Base-by-base conservation (phyloP, 805 yeast species). In the Metschnikowia bowlesiae region DNA sequence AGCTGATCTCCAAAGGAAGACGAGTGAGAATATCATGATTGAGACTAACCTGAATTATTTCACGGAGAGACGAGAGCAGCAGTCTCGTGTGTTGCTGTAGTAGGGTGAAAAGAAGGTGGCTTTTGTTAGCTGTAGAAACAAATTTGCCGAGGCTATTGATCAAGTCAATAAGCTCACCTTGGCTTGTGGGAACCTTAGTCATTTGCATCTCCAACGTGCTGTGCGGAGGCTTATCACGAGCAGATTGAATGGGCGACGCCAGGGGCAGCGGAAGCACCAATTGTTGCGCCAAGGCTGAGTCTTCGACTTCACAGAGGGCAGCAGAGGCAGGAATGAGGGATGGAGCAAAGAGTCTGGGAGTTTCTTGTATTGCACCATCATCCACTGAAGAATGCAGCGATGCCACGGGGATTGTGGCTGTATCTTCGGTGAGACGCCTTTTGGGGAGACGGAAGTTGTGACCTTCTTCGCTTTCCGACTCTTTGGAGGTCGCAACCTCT, bases 1-100 rank as follows among this genome's bases (percentile, higher is more conserved):
- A 71, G 2, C 88, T 68, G 9, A 94, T 73, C 62, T 94, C 98
- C 0, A 80, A 60, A 0, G 99, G 99, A 31, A 94, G 69, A 43
- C 78, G 69, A 10, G 82, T 63, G 8, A 92, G 64, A 38, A 94
- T 67, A 61, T 94, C 98, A 60, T 92, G 80, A 56, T 82, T 80
- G 60, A 94, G 75, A 9, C 82, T 76, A 6, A 69, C 64, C 30
- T 76, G 75, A 11, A 88, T 71, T 2, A 77, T 59, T 11, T 76
- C 74, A 31, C 78, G 74, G 47, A 89, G 66, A 10, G 84, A 73
- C 43, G 89, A 83, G 47, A 89, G 71, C 4, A 87, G 75, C 16
- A 78, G 63, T 46, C 94, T 72, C 57, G 83, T 81, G 39, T 83
- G 75, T 48, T 74, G 72, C 52, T 81, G 82, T 33, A 89, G 65